phyloP scores from a whole-genome alignment of 768 basidiomycete genomes.

The Lentinula sp. region DNA sequence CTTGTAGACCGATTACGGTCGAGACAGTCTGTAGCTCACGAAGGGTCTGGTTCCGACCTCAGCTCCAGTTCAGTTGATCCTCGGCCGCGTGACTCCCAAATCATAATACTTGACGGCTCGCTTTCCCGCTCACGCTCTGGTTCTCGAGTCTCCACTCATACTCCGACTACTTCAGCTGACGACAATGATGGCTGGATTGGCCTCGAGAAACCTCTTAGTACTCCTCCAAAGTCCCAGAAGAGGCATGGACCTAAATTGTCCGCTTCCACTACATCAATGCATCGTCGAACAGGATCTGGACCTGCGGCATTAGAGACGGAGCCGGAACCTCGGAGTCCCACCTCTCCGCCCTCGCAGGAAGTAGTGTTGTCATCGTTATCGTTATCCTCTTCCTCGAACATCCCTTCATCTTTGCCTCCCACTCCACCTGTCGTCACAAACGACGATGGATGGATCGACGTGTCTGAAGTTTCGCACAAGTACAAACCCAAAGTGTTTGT shows the following conservation, averaged over 20 bases:
- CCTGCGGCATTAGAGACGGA: conserved; percentile 20
- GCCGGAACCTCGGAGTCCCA: conserved; percentile 6
- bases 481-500: neutral
- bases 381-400: conserved; percentile 10
- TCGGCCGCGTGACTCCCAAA: conserved; percentile 26
- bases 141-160: conserved; percentile 17
- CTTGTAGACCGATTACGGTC: conserved; percentile 50
- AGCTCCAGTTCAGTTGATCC: conserved; percentile 27
- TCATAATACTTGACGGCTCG: conserved; percentile 30
- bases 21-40: conserved; percentile 12
- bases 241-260: conserved; percentile 37
- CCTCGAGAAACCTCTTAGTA: conserved; percentile 18
- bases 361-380: conserved; percentile 22
- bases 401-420: neutral
- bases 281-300: conserved; percentile 28
- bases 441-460: conserved; percentile 36
- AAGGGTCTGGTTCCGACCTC: conserved; percentile 12
- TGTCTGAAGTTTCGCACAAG: conserved; percentile 8
- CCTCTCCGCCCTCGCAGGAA: conserved; percentile 16
- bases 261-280: conserved; percentile 23
- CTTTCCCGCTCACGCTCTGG: neutral
- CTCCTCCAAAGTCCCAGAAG: conserved; percentile 27
- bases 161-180: conserved; percentile 20
- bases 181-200: conserved; percentile 43
- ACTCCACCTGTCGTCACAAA: neutral